Evolutionary conservation across 1,284 basidiomycete species (phyloP), one percentile per base, ranked within the genome.

Genomic region (Abortiporus biennis): DNA sequence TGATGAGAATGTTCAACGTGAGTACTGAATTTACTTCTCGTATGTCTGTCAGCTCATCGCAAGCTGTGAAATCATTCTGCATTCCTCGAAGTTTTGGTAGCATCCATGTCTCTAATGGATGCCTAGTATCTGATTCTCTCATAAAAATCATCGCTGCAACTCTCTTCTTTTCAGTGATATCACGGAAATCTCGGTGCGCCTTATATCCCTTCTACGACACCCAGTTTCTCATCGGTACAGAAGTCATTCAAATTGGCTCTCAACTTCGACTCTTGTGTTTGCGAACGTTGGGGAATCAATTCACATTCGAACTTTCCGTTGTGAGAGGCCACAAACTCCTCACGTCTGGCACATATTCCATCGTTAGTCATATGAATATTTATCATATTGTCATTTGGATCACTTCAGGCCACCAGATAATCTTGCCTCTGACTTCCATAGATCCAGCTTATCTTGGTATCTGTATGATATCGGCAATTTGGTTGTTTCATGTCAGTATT

Each of bases 221-320:
- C n/a, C n/a, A n/a, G 2, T 46, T 38, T 24, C 19, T 46, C 25
- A 16, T 37, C 13, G 45, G 41, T n/a, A 19, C 12, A 4, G 13
- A 30, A 20, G 13, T 46, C 3, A 21, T 36, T 22, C 6, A 4
- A 19, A 22, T 31, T 13, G 45, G 45, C 2, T 16, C 34, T n/a
- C 3, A 20, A 16, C 12, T 42, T 4, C 47, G 47, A 11, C 8
- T 46, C n/a, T n/a, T 20, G 2, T 43, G 45, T 35, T 49, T 31
- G 25, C 31, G 37, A 16, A 20, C 36, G 13, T 30, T 49, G n/a
- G 47, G 47, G 12, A 19, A 31, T n/a, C 36, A 36, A 29, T 49
- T 47, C 42, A 49, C 47, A 6, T 49, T 30, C 42, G 31, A 49
- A 33, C 42, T 49, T 8, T 38, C 47, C 21, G 37, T 47, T 6